A percentile compares a stretch with the other conserved stretches of the same genome.
These are phyloP conservation scores for Hydnomerulius pinastri DNA, from an alignment of 768 basidiomycete genomes.

Conservation along the genomic window DNA sequence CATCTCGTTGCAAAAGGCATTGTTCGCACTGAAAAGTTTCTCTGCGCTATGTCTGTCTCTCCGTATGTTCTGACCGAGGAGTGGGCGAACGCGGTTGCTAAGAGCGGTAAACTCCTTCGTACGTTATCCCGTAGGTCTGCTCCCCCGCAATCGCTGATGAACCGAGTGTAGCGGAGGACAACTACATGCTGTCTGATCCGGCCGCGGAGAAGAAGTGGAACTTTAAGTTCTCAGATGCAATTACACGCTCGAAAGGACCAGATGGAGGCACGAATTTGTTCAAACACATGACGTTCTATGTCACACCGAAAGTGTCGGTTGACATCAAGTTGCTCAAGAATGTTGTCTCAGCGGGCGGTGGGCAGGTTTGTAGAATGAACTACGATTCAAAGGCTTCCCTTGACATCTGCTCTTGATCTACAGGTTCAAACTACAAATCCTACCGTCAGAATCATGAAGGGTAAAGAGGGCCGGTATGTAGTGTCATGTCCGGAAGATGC, in stretches of 20 bases:
- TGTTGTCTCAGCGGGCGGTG: conserved; percentile 70
- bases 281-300: conserved; percentile 66
- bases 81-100: conserved; percentile 69
- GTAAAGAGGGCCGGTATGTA: conserved; percentile 53
- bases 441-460: conserved; percentile 55
- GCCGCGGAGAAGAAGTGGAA: conserved; percentile 65
- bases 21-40: conserved; percentile 85
- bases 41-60: conserved; percentile 67
- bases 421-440: conserved; percentile 51
- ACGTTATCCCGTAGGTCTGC: conserved; percentile 28
- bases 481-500: conserved; percentile 68
- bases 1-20: conserved; percentile 73
- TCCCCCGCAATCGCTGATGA: no score
- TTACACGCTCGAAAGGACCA: conserved; percentile 54
- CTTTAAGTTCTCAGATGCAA: conserved; percentile 62
- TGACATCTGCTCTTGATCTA: neutral
- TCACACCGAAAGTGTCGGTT: conserved; percentile 65
- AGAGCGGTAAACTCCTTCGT: conserved; percentile 64
- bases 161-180: conserved; percentile 64
- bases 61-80: conserved; percentile 63
- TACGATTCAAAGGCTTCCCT: neutral
- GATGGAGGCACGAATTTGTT: conserved; percentile 55
- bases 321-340: conserved; percentile 65
- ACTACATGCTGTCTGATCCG: conserved; percentile 61
- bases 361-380: conserved; percentile 48